Evolutionary conservation across 305 asterid genomes (phyloP).

Genomic region (Solanum chacoense): DNA sequence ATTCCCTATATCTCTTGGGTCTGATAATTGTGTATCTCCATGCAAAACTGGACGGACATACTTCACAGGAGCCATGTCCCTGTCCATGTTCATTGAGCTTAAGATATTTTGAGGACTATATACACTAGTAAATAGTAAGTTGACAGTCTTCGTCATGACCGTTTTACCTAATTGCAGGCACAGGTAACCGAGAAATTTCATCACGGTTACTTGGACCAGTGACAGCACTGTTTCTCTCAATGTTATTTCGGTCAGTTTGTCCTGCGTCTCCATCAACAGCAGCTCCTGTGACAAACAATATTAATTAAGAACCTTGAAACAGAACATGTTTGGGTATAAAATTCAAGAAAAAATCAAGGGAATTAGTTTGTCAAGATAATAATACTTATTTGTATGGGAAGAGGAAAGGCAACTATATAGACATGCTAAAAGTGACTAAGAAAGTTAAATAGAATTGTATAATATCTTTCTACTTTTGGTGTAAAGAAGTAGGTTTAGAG

Average conservation of each 20-base stretch:
- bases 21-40: constrained; percentile 28
- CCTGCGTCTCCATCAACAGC: constrained; percentile 42
- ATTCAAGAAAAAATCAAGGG: neutral
- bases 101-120: constrained; percentile 28
- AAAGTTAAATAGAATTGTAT: neutral
- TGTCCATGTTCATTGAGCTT: constrained; percentile 29
- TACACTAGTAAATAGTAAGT: constrained; percentile 16
- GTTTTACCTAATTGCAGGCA: constrained; percentile 41
- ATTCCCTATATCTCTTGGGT: constrained; percentile 28
- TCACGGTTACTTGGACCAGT: constrained; percentile 46
- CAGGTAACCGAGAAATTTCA: constrained; percentile 24
- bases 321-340: neutral
- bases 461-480: neutral
- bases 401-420: neutral
- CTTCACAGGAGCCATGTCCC: constrained; percentile 27
- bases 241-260: constrained; percentile 29
- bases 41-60: constrained; percentile 31
- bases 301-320: neutral
- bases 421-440: neutral
- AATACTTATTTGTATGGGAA: neutral
- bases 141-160: constrained; percentile 38
- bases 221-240: constrained; percentile 27
- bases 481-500: neutral
- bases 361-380: neutral
- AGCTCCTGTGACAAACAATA: constrained; percentile 22